Evolutionary conservation across 129 eudicot species (phyloP), one percentile per base, ranked within the genome.

Genomic region (Saussurea involucrata): DNA sequence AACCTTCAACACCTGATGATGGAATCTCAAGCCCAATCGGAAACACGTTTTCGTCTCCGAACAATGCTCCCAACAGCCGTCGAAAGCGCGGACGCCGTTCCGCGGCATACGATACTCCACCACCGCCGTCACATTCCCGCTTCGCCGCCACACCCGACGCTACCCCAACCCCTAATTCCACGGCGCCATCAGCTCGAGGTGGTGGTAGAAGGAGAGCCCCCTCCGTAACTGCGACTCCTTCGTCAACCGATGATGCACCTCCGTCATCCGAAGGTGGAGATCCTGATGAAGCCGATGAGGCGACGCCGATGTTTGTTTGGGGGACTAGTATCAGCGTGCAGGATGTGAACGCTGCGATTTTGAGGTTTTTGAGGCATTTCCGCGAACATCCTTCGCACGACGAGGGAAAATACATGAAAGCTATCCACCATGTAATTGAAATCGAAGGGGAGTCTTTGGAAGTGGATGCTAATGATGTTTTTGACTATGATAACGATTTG

Each of bases 301-400:
- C 95, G 12, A 97, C 99, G 0, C 93, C 97, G 0, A 88, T 95
- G 97, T 89, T 83, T 18, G 99, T 95, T 8, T 95, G 99, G 99
- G 99, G 99, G 4, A 95, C 99, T 0, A 92, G 88, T 66, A 95
- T 95, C 9, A 95, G 96, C 24, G 99, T 95, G 27, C 99, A 88
- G 58, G 99, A 95, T 76, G 96, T 95, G 32, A 92, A 89, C 40
- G 96, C 97, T n/a, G 90, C 92, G 3, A 89, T 95, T 36, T 36
- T 90, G 13, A 79, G 92, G 84, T 95, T 95, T 79, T 71, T 95
- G 83, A 86, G 89, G 88, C 76, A 95, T 69, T 92, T 89, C 33
- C 83, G 96, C 10, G 89, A 82, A 6, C 83, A 82, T 5, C 75
- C 84, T 21, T 55, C 76, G 20, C 81, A 83, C 4, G 76, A 68